phyloP scores from a whole-genome alignment of 352 stramenopile genomes.

The Pythium sp. region DNA sequence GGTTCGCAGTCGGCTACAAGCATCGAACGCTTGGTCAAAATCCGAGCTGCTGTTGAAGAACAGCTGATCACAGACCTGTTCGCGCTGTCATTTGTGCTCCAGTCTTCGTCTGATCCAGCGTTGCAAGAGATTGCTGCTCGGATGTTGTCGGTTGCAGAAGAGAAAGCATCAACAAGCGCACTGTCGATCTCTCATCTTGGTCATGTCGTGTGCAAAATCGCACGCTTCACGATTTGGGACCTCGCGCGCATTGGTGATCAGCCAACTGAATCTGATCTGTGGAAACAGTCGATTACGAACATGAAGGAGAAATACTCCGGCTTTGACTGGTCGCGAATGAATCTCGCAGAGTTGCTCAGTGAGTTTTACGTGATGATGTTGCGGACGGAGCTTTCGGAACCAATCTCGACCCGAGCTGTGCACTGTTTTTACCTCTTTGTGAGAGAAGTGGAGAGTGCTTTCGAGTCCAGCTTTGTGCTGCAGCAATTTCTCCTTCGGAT shows the following conservation, averaged over 20 bases:
- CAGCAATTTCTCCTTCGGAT: constrained; percentile 73
- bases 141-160: constrained; percentile 51
- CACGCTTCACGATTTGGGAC: constrained; percentile 55
- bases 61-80: constrained; percentile 73
- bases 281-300: constrained; percentile 40
- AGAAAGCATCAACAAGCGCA: constrained; percentile 32
- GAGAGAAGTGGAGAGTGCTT: constrained; percentile 34
- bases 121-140: constrained; percentile 36
- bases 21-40: background rate
- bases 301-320: constrained; percentile 69
- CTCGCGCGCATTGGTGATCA: constrained; percentile 34
- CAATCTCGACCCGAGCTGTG: constrained; percentile 45
- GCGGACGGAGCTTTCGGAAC: constrained; percentile 32
- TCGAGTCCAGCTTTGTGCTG: constrained; percentile 39
- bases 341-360: constrained; percentile 55
- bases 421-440: constrained; percentile 70
- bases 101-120: constrained; percentile 16
- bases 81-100: constrained; percentile 61
- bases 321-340: constrained; percentile 64
- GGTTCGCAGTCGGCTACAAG: background rate
- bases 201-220: constrained; percentile 68
- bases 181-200: constrained; percentile 56
- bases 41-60: constrained; percentile 29
- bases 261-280: constrained; percentile 31
- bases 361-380: constrained; percentile 65